Base-by-base conservation (phyloP, 805 yeast species). In the Metschnikowia colocasiae region DNA sequence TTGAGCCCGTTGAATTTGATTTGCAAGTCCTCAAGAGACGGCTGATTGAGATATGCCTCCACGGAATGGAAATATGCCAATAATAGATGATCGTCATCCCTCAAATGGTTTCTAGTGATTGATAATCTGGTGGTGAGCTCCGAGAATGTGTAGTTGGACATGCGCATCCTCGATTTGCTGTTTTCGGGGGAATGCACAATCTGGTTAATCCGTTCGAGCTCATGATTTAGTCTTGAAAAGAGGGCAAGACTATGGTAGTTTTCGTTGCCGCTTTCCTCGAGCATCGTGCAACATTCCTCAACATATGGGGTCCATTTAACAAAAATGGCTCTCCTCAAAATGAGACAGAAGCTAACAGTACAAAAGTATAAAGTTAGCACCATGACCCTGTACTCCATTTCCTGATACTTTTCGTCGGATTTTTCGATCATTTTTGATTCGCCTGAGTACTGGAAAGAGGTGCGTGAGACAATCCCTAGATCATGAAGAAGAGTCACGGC, bases 401-500 rank as follows among this genome's bases (percentile, higher is more conserved):
- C 65, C 18, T 54, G 46, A n/a, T 50, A 42, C 34, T 53, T 57
- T 7, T 52, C 57, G 31, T 40, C 51, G 12, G 58, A 33, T 41
- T 48, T 51, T 8, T 45, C 42, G 33, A 47, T 37, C 34, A 38
- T 29, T 27, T 49, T 49, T 7, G 45, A 40, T 4, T 52, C 52
- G 20, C 40, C 45, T n/a, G 46, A 49, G 42, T 50, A 62, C 16
- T 51, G 48, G 49, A 47, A 59, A 3, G 57, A 36, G 15, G 80
- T 74, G 38, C 79, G 59, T 23, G 84, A 79, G 20, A 80, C 79
- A 4, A 89, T 73, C 0, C 95, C 95, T 45, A 90, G 65, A 61
- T 90, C 97, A 56, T 81, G 84, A 1, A 86, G 75, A 64, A 90
- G 71, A 3, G 85, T 73, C 12, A 83, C 79, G 44, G 90, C 81